Base-by-base conservation (phyloP, 306 rosid genomes). In the Cucumis melo region DNA sequence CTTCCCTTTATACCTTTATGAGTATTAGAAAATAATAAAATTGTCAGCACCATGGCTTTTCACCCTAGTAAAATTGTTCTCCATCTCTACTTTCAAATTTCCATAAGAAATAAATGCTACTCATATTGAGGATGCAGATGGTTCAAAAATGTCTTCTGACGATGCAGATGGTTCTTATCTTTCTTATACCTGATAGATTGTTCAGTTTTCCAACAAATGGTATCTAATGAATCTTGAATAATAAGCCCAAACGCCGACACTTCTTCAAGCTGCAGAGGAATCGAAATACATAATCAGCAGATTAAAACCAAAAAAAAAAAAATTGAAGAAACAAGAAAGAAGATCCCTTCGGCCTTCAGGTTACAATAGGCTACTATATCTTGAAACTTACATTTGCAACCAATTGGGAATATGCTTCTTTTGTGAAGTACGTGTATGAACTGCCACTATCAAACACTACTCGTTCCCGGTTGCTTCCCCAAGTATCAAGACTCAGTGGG, bases 371-470 rank as follows among this genome's bases (percentile, higher is more conserved):
- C 36, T 50, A 34, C 42, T 48, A 50, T 27, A 8, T 23, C 23
- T 60, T 54, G 78, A 64, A 77, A 83, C 97, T 86, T 83, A 91
- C 97, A 73, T 87, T 84, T 80, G 91, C 83, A 78, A 91, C 79
- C 82, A 91, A 88, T 56, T 83, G 83, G 53, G 73, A 59, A 85
- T 89, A 91, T 29, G 91, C 86, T 78, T 83, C 84, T 81, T 83
- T 86, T 10, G 90, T 38, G 78, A 91, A 91, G 85, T 89, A 91
- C 2, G 97, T 89, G 77, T 88, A 91, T 70, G 97, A 91, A 74
- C 95, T 89, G 77, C 97, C 97, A 76, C 89, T 91, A 80, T 91
- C 97, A 39, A 91, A 89, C 78, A 91, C 79, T 68, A 85, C 83
- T 41, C 80, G 88, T 59, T 84, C 87, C 6, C 29, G 80, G 79